A percentile compares a stretch with the other conserved stretches of the same genome.
Conservation (phyloP, 179 eudicot genomes). For the Pouteria campechiana region DNA sequence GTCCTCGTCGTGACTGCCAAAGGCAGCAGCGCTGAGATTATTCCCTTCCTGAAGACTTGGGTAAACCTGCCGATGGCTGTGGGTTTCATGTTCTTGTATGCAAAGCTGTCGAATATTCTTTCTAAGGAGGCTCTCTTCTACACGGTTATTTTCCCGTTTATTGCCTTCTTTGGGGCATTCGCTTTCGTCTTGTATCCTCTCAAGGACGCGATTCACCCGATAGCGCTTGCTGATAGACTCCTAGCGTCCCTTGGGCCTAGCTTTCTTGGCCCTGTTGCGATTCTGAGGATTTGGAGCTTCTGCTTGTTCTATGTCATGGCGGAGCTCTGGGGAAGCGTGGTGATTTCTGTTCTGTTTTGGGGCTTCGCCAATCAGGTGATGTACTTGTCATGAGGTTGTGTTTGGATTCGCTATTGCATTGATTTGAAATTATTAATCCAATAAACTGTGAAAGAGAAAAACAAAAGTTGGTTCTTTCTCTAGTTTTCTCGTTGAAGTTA, state of each 20-base stretch:
- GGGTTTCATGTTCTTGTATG: conserved; percentile 85
- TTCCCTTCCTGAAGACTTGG: conserved; percentile 95
- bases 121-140: conserved; percentile 81
- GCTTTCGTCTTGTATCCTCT: conserved; percentile 90
- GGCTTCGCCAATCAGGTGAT: conserved; percentile 98
- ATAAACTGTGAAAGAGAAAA: no score
- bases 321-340: conserved; percentile 99
- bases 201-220: conserved; percentile 78
- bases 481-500: no score
- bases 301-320: conserved; percentile 99
- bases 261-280: conserved; percentile 92
- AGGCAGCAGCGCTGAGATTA: conserved; percentile 98
- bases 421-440: no score
- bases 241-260: conserved; percentile 73
- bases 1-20: conserved; percentile 89
- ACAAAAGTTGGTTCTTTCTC: no score
- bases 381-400: background rate
- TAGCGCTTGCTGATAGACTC: conserved; percentile 75
- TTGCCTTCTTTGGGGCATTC: conserved; percentile 95
- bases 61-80: conserved; percentile 97
- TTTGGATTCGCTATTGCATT: no score
- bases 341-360: conserved; percentile 94
- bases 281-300: conserved; percentile 97
- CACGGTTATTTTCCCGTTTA: conserved; percentile 68
- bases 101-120: conserved; percentile 73